Percentiles rank a stretch among this genome's conserved stretches.
Evolutionary conservation across 2,329 filamentous ascomycete genomes (phyloP).

Genomic region (Diaporthe longicolla): DNA sequence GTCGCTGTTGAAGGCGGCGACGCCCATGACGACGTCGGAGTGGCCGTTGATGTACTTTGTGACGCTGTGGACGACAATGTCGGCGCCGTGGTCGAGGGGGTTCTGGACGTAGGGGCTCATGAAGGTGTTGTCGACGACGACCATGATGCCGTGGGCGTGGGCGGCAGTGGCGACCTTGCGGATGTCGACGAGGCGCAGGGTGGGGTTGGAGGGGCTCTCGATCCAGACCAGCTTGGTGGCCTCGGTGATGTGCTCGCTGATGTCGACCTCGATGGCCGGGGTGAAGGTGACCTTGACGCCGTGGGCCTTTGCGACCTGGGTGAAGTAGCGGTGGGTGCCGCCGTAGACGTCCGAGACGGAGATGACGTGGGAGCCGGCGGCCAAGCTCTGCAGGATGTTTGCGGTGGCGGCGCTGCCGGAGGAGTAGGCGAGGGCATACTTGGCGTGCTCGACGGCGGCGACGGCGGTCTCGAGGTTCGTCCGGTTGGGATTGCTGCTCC

Average conservation of each 20-base stretch:
- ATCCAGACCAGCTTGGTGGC: slow-evolving; percentile 98
- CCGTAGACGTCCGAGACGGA: slow-evolving; percentile 98
- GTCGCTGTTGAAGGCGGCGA: slow-evolving; percentile 93
- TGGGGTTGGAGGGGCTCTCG: slow-evolving; percentile 95
- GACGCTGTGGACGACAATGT: slow-evolving; percentile 96
- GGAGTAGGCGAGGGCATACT: slow-evolving; percentile 93
- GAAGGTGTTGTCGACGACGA: slow-evolving; percentile 99
- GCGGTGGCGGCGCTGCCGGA: slow-evolving; percentile 96
- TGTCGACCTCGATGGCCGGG: slow-evolving; percentile 90
- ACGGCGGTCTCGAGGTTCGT: slow-evolving; percentile 94
- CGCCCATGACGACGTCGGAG: slow-evolving; percentile 96
- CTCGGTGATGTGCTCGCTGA: slow-evolving; percentile 85
- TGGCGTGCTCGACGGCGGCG: slow-evolving; percentile 91
- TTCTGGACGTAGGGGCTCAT: slow-evolving; percentile 97
- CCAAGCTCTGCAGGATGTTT: slow-evolving; percentile 91
- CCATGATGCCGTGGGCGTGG: slow-evolving; percentile 88
- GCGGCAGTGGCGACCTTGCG: slow-evolving; percentile 85
- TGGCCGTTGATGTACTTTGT: slow-evolving; percentile 99
- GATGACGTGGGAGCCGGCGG: slow-evolving; percentile 91
- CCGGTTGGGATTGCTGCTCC: slow-evolving; percentile 94
- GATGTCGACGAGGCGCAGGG: slow-evolving; percentile 93
- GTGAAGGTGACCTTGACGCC: slow-evolving; percentile 96
- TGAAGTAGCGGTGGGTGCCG: slow-evolving; percentile 98
- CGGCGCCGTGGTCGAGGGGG: slow-evolving; percentile 92
- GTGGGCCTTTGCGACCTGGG: slow-evolving; percentile 94